phyloP scores from a whole-genome alignment of 805 yeast species.

The Pachysolen tannophilus region DNA sequence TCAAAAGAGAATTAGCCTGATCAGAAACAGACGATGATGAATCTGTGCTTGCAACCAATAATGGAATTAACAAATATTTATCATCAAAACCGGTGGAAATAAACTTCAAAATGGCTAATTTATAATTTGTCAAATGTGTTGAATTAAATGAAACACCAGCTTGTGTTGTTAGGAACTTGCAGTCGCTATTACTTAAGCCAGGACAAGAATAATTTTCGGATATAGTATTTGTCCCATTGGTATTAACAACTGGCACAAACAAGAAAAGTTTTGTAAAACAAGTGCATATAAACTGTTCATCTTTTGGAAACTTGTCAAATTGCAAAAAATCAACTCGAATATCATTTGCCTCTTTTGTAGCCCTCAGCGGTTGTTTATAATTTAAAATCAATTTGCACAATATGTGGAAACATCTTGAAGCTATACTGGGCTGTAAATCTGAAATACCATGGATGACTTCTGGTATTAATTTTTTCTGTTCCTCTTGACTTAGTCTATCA shows the following conservation, averaged over 20 bases:
- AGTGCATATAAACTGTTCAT: conserved; percentile 35
- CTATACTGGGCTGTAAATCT: conserved; percentile 22
- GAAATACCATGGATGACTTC: conserved; percentile 39
- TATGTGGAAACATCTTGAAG: conserved; percentile 56
- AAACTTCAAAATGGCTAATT: conserved; percentile 34
- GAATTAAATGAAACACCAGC: conserved; percentile 58
- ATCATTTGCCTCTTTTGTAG: conserved; percentile 31
- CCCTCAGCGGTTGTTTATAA: conserved; percentile 44
- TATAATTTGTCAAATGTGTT: conserved; percentile 35
- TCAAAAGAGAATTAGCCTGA: conserved; percentile 40
- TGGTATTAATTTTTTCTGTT: conserved; percentile 37
- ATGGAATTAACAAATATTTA: conserved; percentile 32
- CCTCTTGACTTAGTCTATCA: conserved; percentile 37
- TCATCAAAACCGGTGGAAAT: conserved; percentile 33
- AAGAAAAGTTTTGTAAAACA: conserved; percentile 51
- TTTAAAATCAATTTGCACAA: conserved; percentile 43
- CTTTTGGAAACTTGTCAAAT: conserved; percentile 27
- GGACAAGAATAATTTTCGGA: conserved; percentile 46
- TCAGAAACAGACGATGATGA: conserved; percentile 47
- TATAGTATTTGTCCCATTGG: conserved; percentile 26
- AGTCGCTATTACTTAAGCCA: conserved; percentile 53
- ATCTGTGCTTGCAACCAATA: conserved; percentile 61
- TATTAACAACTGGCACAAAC: conserved; percentile 35
- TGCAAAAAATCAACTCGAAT: conserved; percentile 26
- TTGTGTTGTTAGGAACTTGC: conserved; percentile 54